These are phyloP conservation scores for Paspalum vaginatum DNA, from an alignment of 176 grass and related monocot species.

Conservation along the genomic window DNA sequence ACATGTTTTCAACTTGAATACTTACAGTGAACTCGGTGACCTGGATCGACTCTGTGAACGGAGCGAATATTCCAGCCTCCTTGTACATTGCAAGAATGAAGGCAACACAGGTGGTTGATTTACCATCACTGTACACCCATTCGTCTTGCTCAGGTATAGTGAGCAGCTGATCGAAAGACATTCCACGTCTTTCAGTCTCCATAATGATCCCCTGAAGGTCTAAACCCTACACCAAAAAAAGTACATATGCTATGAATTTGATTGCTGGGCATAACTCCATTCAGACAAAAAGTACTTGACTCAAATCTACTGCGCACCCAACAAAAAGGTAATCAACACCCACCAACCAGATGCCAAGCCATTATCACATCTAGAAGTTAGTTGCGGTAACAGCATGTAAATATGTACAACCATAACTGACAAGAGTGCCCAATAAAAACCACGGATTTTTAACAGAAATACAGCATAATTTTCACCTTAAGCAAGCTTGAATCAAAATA, in stretches of 20 bases:
- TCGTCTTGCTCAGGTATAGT: slow-evolving; percentile 95
- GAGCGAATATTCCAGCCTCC: slow-evolving; percentile 82
- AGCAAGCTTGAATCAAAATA: not conserved
- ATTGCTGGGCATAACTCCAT: slow-evolving; percentile 28
- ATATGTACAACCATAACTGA: slow-evolving; percentile 6
- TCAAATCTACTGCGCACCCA: slow-evolving; percentile 1
- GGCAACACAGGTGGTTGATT: slow-evolving; percentile 95
- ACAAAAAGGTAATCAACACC: not conserved
- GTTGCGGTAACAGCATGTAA: not conserved
- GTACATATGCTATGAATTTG: slow-evolving; percentile 33
- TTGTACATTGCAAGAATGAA: slow-evolving; percentile 97
- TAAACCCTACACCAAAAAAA: slow-evolving; percentile 60
- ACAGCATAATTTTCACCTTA: not conserved
- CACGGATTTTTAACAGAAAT: not conserved
- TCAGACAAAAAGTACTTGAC: not conserved
- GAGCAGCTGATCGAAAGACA: slow-evolving; percentile 96
- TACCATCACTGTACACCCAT: slow-evolving; percentile 96
- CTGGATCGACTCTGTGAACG: slow-evolving; percentile 81
- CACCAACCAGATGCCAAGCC: not conserved
- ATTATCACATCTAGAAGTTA: not conserved
- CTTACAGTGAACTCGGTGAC: slow-evolving; percentile 98
- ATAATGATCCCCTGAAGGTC: slow-evolving; percentile 82
- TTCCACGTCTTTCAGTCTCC: slow-evolving; percentile 85
- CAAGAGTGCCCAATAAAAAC: not conserved
- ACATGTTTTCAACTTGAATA: slow-evolving; percentile 12